A percentile compares a stretch with the other conserved stretches of the same genome.
Evolutionary conservation across 306 rosid species (phyloP).

Genomic region (Spatholobus suberectus): DNA sequence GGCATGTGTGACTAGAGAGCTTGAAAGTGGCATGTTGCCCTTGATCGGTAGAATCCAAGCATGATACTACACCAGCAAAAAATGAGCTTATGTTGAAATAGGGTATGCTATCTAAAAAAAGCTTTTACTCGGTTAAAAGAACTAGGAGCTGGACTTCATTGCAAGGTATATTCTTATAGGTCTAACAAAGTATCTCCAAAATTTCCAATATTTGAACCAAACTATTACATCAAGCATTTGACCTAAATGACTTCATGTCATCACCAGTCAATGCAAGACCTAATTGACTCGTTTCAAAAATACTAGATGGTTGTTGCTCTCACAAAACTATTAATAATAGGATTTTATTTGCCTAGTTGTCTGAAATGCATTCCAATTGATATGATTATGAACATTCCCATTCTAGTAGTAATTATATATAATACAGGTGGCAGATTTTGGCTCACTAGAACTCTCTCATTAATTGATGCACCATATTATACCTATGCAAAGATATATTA

Average conservation of each 20-base stretch:
- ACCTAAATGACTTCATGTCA: constrained; percentile 40
- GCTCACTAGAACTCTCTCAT: constrained; percentile 92
- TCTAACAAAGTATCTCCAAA: constrained; percentile 16
- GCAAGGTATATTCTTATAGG: constrained; percentile 65
- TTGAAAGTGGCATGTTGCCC: constrained; percentile 50
- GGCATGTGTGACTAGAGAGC: constrained; percentile 53
- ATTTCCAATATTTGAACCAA: constrained; percentile 39
- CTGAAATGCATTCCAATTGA: constrained; percentile 21
- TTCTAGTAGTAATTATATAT: constrained; percentile 44
- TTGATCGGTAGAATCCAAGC: constrained; percentile 49
- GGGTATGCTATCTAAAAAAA: constrained; percentile 60
- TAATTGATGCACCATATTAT: constrained; percentile 91
- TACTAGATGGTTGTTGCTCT: constrained; percentile 86
- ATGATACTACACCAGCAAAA: constrained; percentile 57
- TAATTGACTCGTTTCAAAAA: constrained; percentile 69
- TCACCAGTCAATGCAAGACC: constrained; percentile 80
- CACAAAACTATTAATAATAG: constrained; percentile 77
- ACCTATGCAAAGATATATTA: too few relatives aligned
- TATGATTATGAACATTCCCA: constrained; percentile 40
- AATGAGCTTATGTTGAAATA: constrained; percentile 72
- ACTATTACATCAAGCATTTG: constrained; percentile 27
- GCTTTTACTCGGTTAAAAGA: constrained; percentile 82
- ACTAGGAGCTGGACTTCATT: constrained; percentile 82
- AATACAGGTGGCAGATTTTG: constrained; percentile 89
- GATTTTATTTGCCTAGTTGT: constrained; percentile 35